These are phyloP conservation scores for Sergeia podlipaevii DNA, from an alignment of 208 protist genomes.

Conservation along the genomic window DNA sequence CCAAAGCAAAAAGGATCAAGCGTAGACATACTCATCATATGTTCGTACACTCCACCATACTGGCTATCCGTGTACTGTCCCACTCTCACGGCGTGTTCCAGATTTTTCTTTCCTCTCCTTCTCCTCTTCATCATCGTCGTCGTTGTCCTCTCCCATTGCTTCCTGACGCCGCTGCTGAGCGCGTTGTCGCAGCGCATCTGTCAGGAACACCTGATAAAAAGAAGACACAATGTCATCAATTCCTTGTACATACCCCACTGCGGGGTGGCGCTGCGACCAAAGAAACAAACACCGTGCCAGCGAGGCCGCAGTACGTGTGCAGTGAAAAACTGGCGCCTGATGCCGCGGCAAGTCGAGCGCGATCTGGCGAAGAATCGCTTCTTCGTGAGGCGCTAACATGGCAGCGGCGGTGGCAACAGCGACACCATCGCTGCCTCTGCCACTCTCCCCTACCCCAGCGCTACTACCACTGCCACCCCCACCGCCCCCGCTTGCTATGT, in stretches of 20 bases:
- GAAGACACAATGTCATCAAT: conserved; percentile 94
- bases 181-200: conserved; percentile 42
- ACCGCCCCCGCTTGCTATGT: neutral
- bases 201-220: conserved; percentile 91
- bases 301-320: conserved; percentile 21
- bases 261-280: conserved; percentile 92
- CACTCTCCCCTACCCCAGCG: neutral
- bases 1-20: too few relatives aligned
- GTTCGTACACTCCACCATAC: neutral
- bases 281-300: conserved; percentile 91
- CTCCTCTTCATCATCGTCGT: neutral
- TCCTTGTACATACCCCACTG: conserved; percentile 94
- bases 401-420: neutral
- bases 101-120: neutral
- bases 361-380: conserved; percentile 61
- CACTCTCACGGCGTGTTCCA: neutral
- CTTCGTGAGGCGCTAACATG: conserved; percentile 42
- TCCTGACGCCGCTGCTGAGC: neutral
- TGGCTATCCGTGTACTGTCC: neutral
- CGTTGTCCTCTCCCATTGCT: neutral
- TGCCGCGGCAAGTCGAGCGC: conserved; percentile 77
- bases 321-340: conserved; percentile 53
- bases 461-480: neutral
- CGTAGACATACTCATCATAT: neutral
- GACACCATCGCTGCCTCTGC: neutral